Base-by-base conservation (phyloP, 2,329 filamentous ascomycete species). In the Coniochaeta sp. region DNA sequence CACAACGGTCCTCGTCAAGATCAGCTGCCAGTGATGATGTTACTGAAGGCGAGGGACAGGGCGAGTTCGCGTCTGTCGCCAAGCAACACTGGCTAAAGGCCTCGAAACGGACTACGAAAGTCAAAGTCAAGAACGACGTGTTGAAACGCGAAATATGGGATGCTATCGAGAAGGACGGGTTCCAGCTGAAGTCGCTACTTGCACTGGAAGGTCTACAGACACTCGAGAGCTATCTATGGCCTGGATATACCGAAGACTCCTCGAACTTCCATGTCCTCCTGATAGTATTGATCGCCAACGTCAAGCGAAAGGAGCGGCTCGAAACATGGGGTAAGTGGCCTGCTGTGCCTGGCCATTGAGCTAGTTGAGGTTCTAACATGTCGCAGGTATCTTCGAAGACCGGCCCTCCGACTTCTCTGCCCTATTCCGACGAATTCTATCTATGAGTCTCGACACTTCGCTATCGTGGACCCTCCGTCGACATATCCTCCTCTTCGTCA, bases 161-260 rank as follows among this genome's bases (percentile, higher is more conserved):
- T 67, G 78, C 83, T 51, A 72, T 99, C 60, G 91, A 96, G 69
- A 83, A 85, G 57, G 87, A 91, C 51, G 78, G 81, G 51, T 97
- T 96, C 64, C 76, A 82, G 30, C 83, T 86, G 66, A 86, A 83
- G 65, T 87, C 87, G 5, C 77, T 99, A 20, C 74, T 95, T 57
- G 80, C 89, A 24, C 77, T 99, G 51, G 94, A 99, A 70, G 92
- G 91, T 60, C 71, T 97, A 60, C 94, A 96, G 72, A 83, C 91
- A 38, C 71, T 99, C 53, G 94, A 99, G 68, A 87, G 89, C 64
- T 97, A 95, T 65, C 78, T 99, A 26, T 99, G 94, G 94, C 94
- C 94, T 45, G 89, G 87, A 49, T 99, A 95, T 66, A 84, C 81
- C 12, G 89, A 95, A 57, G 85, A 94, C 61, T 83, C 90, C 4